Base-by-base conservation (phyloP, 805 yeast genomes). In the Myxozyma monticola region DNA sequence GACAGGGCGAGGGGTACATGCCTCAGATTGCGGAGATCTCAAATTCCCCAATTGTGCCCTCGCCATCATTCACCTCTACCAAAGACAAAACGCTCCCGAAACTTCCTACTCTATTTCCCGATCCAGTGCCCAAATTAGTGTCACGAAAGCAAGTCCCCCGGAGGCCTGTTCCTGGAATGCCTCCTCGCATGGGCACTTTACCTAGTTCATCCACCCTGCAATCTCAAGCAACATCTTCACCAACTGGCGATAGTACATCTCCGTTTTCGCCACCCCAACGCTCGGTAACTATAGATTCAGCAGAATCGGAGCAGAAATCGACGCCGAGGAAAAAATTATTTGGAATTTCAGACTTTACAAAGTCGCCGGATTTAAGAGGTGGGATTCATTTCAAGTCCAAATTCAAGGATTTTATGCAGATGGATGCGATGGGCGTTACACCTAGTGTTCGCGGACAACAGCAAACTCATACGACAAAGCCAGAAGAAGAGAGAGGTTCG, bases 371-470 rank as follows among this genome's bases (percentile, higher is more conserved):
- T 12, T n/a, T 5, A 33, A 34, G 20, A 12, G 33, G 44, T 14
- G 2, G 36, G 3, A 25, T 30, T 7, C 28, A 44, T 3, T 48
- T 48, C 24, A 41, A 22, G 25, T 36, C 21, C 29, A 51, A 43
- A 29, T 17, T 51, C 17, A 31, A 18, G 25, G 56, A 51, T 22
- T 42, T 51, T 17, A 47, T 51, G 49, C 56, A 51, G 35, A 51
- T 51, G 49, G 56, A 51, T 39, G 52, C 55, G 17, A 37, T 46
- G 41, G 51, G 51, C 7, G 31, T 51, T 10, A 42, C 55, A 3
- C 55, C 51, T 2, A 44, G 29, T 5, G 38, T 42, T 22, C 44
- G 53, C 30, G 40, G 31, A 8, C 45, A 17, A 22, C 35, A 35
- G 2, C 29, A 18, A 15, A 10, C 31, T 36, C 15, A 3, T n/a